Evolutionary conservation across 768 basidiomycete species (phyloP), one percentile per base, ranked within the genome.

Genomic region (Phlegmacium glaucopus): DNA sequence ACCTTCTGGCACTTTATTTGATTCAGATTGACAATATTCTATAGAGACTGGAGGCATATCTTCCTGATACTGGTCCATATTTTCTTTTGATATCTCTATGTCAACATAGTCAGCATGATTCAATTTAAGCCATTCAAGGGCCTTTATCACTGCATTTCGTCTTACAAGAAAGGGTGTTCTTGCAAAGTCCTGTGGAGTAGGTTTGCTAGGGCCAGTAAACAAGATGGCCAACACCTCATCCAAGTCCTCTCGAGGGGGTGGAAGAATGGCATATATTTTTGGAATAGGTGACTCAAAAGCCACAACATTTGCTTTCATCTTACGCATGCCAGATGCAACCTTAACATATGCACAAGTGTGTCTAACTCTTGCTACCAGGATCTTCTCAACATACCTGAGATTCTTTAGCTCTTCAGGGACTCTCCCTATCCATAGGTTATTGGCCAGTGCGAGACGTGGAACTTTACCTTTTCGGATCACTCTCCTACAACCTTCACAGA

Each of bases 401-500:
- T 50, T 37, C 28, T 56, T 25, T 1, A 74, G 40, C 9, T 52
- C 57, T 4, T 27, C 8, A 2, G 68, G 72, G 1, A 71, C 59
- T 2, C 61, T 42, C 0, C 72, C 71, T 0, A 74, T 8, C 70
- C 70, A 72, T 1, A 69, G 35, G 2, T 65, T 61, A 54, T 67
- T 69, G 0, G 68, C 66, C 5, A 72, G 42, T 0, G 68, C 55
- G 40, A 52, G 34, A 1, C 45, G 29, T 3, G 69, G 67, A 29
- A 43, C 56, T 4, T 49, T 48, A 15, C 49, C 54, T 4, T 36
- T 22, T 22, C 22, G 22, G 22, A 22, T 22, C 2, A 3, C 22
- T 22, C 22, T 22, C 22, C 22, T 22, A 22, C 22, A 22, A 22
- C 22, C 22, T 5, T 22, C 3, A 5, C 22, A 22, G 22, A 22